Percentiles rank a stretch among this genome's conserved stretches.
Evolutionary conservation across 306 rosid species (phyloP).

Genomic region (Hippophae gyantsensis): DNA sequence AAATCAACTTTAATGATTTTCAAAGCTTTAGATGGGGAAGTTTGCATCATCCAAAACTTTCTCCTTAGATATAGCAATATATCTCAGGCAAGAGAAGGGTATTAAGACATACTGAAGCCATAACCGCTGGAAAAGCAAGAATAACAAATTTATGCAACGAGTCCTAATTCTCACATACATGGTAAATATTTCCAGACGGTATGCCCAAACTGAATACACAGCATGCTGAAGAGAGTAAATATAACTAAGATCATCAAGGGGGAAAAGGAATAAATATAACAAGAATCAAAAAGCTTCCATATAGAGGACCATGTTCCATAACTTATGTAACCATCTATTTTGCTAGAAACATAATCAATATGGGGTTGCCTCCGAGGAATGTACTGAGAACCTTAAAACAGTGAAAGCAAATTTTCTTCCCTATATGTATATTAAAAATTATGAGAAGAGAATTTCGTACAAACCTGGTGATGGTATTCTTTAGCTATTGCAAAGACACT

Average conservation of each 20-base stretch:
- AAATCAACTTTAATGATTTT: too few species aligned
- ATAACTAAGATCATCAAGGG: not conserved
- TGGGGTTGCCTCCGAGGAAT: constrained; percentile 4
- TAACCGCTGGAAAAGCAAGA: too few species aligned
- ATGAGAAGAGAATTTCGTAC: constrained; percentile 17
- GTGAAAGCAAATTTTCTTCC: constrained; percentile 4
- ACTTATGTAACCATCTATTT: not conserved
- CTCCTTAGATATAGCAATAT: too few species aligned
- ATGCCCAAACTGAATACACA: too few species aligned
- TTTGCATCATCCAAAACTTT: too few species aligned
- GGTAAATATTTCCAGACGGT: too few species aligned
- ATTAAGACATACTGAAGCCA: too few species aligned
- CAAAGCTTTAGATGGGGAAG: too few species aligned
- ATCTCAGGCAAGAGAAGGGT: too few species aligned
- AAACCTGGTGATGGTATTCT: constrained; percentile 75
- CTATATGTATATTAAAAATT: constrained; percentile 3
- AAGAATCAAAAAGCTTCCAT: not conserved
- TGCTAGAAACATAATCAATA: not conserved
- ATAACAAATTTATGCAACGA: too few species aligned
- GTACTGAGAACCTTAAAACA: constrained; percentile 11
- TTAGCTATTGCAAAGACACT: constrained; percentile 29
- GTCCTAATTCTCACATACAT: too few species aligned
- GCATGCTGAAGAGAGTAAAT: too few species aligned
- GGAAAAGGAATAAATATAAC: not conserved
- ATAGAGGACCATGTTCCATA: not conserved